A percentile compares a stretch with the other conserved stretches of the same genome.
phyloP scores from a whole-genome alignment of 208 protist species.

The Strigomonas culicis region DNA sequence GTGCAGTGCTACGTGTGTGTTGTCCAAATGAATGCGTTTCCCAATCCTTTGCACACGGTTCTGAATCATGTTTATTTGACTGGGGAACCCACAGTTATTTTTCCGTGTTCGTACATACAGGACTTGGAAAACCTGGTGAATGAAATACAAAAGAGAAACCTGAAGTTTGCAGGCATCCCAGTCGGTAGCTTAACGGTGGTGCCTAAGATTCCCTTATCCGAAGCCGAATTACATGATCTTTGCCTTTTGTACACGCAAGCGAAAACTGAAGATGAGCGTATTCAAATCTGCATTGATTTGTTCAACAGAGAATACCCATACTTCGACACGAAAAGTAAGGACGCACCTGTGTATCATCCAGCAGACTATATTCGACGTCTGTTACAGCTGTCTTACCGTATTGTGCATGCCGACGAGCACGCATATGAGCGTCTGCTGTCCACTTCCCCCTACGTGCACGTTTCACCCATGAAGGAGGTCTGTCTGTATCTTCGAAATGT shows the following conservation, averaged over 20 bases:
- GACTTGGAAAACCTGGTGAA: constrained; percentile 67
- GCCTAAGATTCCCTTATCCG: constrained; percentile 53
- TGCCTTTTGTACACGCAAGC: constrained; percentile 52
- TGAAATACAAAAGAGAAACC: constrained; percentile 42
- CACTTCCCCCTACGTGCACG: constrained; percentile 56
- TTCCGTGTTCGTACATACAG: constrained; percentile 36
- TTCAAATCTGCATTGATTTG: constrained; percentile 31
- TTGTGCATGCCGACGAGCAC: constrained; percentile 17
- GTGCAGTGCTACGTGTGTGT: background rate
- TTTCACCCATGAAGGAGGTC: constrained; percentile 58
- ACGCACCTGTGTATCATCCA: constrained; percentile 53
- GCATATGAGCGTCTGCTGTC: constrained; percentile 17
- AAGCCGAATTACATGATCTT: constrained; percentile 48
- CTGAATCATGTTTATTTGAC: constrained; percentile 25
- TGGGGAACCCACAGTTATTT: constrained; percentile 62
- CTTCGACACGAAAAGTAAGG: constrained; percentile 16
- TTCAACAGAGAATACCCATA: constrained; percentile 42
- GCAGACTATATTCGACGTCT: constrained; percentile 66
- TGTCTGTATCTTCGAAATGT: background rate
- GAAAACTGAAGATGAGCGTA: constrained; percentile 30
- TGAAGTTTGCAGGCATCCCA: constrained; percentile 72
- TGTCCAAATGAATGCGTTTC: too few relatives aligned
- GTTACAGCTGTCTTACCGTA: constrained; percentile 46
- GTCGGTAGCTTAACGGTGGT: constrained; percentile 64
- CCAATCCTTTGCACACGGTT: background rate